Evolutionary conservation across 129 eudicot genomes (phyloP), one percentile per base, ranked within the genome.

Genomic region (Cynara cardunculus): DNA sequence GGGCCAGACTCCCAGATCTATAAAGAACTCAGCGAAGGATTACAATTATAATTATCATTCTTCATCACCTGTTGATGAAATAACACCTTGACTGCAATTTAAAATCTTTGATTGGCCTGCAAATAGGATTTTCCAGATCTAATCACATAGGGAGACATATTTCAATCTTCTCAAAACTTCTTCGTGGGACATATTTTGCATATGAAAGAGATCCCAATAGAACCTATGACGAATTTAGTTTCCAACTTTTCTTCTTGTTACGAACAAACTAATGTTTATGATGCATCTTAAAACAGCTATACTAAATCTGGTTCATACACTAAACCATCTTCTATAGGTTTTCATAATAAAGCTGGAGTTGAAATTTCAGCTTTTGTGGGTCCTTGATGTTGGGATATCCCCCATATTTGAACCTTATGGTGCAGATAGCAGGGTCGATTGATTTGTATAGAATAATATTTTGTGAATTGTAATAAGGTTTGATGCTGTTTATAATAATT

Each of bases 321-420:
- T 3, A 35, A 32, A 3, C 72, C 72, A 77, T 66, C 73, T 78
- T 11, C 66, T 67, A 25, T 78, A 67, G 41, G 27, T 66, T 44
- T 41, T 26, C 41, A 16, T 67, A 41, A 27, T 78, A 78, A 77
- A 77, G 81, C 81, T 35, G 69, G 24, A 65, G 73, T 65, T n/a
- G 35, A 24, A 77, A 64, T 77, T 34, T 77, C 25, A 34, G 27
- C 22, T 10, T 41, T 37, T 26, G 72, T 72, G 78, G 78, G 84
- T 61, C 72, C 78, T 80, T 80, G 73, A 35, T 80, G 78, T 80
- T 72, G 84, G 72, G 75, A 46, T 67, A 69, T 44, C 75, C 71
- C 68, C 78, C 27, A 53, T 73, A 25, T 35, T 35, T 18, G 39
- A n/a, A 37, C 64, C 22, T 35, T 77, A 53, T 53, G 22, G 8